Evolutionary conservation across 108 stramenopile genomes (phyloP), one percentile per base, ranked within the genome.

Genomic region (Pseudonitzschia pungens): DNA sequence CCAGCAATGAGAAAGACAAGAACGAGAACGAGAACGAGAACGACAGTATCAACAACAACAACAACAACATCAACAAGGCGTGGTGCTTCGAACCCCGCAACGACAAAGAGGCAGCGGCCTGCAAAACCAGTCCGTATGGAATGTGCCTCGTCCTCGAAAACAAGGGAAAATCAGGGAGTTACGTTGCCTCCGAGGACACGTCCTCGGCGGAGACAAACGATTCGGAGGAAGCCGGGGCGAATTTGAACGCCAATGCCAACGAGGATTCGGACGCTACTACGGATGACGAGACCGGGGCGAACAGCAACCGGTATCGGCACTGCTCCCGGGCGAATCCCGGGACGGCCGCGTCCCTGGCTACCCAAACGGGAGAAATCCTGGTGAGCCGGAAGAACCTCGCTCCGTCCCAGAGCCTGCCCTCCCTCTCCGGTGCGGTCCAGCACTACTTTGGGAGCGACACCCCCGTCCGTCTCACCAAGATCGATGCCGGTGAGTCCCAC

Each of bases 61-160:
- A 21, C 55, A 20, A 55, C 54, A 12, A 48, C 45, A 4, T 10
- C 3, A 48, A 48, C 45, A 1, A 48, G 18, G 18, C 45, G 24
- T 70, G 54, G 20, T 70, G 24, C 33, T 16, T 48, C 18, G 52
- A 65, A 29, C 72, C 77, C 21, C 44, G 68, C 33, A 78, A 68
- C 70, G 50, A 73, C 22, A 56, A 65, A 33, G 77, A 78, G 52
- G 42, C 22, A 42, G 18, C 44, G 18, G 77, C 77, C 12, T 78
- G 77, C 51, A n/a, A 59, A 51, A 26, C 41, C 0, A 73, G 50
- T 69, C 43, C 52, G 0, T 57, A 58, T 11, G 48, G 48, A 20
- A 73, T 78, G 66, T 78, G 77, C 51, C 14, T 79, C 18, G 78
- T 79, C 4, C 45, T 72, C 22, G 73, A 79, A 71, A 74, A 70